Percentiles rank a stretch among this genome's conserved stretches.
These are phyloP conservation scores for Verticillium nubilum DNA, from an alignment of 2,329 filamentous ascomycete genomes.

Conservation along the genomic window DNA sequence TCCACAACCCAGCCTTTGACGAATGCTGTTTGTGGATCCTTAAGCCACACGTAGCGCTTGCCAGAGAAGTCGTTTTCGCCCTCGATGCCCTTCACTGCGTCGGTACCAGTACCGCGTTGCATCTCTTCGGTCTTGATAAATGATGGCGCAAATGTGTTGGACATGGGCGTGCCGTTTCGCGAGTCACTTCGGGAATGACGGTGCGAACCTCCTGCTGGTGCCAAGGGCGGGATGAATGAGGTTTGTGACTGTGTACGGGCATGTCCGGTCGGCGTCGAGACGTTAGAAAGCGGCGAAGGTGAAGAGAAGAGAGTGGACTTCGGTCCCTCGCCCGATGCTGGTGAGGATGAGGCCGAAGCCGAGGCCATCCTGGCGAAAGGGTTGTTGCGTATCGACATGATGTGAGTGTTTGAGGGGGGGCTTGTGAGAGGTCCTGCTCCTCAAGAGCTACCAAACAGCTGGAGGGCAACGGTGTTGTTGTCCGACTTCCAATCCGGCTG, in stretches of 20 bases:
- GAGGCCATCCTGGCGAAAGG: slow-evolving; percentile 69
- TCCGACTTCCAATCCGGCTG: not conserved
- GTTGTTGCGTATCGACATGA: slow-evolving; percentile 70
- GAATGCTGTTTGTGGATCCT: slow-evolving; percentile 81
- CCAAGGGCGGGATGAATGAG: slow-evolving; percentile 36
- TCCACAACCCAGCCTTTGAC: slow-evolving; percentile 89
- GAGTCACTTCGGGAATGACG: slow-evolving; percentile 53
- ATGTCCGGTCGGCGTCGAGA: slow-evolving; percentile 46
- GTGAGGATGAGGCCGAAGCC: slow-evolving; percentile 63
- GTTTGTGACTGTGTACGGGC: slow-evolving; percentile 64
- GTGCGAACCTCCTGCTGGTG: slow-evolving; percentile 27
- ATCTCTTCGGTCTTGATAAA: slow-evolving; percentile 90
- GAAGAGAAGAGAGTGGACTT: slow-evolving; percentile 71
- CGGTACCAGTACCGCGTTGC: slow-evolving; percentile 45
- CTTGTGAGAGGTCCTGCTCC: slow-evolving; percentile 25
- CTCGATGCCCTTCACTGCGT: slow-evolving; percentile 69
- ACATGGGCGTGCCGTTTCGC: slow-evolving; percentile 55
- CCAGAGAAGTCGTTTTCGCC: slow-evolving; percentile 99
- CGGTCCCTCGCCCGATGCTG: slow-evolving; percentile 52
- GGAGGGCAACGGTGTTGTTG: not conserved
- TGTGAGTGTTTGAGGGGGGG: slow-evolving; percentile 42
- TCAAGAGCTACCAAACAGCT: not conserved
- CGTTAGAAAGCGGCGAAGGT: slow-evolving; percentile 38
- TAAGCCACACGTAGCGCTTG: slow-evolving; percentile 96
- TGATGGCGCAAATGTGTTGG: slow-evolving; percentile 86